These are phyloP conservation scores for Massarina eburnea DNA, from an alignment of 2,329 filamentous ascomycete genomes.

Conservation along the genomic window DNA sequence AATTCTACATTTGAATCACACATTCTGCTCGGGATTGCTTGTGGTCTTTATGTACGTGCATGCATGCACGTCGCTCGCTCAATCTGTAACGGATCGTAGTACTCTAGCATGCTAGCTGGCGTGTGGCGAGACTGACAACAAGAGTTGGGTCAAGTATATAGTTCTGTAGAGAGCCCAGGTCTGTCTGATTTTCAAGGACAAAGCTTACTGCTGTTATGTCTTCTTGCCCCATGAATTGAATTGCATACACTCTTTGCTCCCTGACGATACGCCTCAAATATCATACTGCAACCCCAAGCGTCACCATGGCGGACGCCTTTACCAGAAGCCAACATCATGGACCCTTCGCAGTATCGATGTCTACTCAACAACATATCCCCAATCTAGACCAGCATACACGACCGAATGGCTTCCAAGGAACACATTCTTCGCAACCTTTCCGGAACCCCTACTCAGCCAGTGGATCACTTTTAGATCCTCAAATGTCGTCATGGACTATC, in stretches of 20 bases:
- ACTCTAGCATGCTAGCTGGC: background rate
- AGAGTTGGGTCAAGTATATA: slow-evolving; percentile 7
- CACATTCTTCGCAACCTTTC: slow-evolving; percentile 2
- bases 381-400: background rate
- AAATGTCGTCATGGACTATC: slow-evolving; percentile 28
- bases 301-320: background rate
- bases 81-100: background rate
- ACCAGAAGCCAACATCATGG: background rate
- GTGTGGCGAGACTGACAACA: slow-evolving; percentile 1
- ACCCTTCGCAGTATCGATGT: background rate
- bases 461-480: background rate
- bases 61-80: background rate
- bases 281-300: background rate
- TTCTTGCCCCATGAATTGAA: background rate
- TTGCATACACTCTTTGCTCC: background rate
- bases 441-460: background rate
- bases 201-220: background rate
- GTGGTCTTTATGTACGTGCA: background rate
- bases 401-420: background rate
- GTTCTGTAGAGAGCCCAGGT: background rate
- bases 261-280: background rate
- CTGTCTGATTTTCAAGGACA: background rate
- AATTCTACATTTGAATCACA: background rate
- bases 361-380: background rate
- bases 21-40: background rate